phyloP scores from a whole-genome alignment of 1,284 basidiomycete species.

The Rhodotorula sp. region DNA sequence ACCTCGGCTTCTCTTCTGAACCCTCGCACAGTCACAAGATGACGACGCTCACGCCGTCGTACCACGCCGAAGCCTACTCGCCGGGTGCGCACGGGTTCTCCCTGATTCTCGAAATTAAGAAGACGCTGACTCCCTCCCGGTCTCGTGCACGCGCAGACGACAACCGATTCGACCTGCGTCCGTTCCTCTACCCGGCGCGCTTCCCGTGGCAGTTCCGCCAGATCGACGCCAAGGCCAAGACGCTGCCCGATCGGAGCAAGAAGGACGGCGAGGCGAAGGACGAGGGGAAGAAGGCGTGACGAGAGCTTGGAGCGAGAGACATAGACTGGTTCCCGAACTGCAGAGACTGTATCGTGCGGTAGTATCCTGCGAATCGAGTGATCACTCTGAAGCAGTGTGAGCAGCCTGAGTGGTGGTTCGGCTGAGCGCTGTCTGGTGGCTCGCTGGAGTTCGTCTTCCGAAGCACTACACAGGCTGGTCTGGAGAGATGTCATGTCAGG shows the following conservation, averaged over 20 bases:
- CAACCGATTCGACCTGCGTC: conserved; percentile 92
- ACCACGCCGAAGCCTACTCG: conserved; percentile 71
- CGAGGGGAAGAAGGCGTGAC: neutral
- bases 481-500: no score
- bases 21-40: conserved; percentile 77
- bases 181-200: conserved; percentile 90
- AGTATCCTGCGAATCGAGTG: no score
- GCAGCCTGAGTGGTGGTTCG: no score
- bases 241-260: conserved; percentile 16
- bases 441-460: no score
- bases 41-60: conserved; percentile 95
- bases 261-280: conserved; percentile 1
- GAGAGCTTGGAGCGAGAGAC: neutral
- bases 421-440: no score
- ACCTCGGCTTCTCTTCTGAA: no score
- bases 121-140: conserved; percentile 63
- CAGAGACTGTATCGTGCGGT: no score
- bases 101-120: neutral
- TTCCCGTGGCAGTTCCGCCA: conserved; percentile 96
- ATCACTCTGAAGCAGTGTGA: no score
- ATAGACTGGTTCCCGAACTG: neutral
- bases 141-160: conserved; percentile 66
- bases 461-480: no score
- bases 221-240: conserved; percentile 64
- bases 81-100: conserved; percentile 12